Evolutionary conservation across 2,329 filamentous ascomycete genomes (phyloP).

Genomic region (Exophiala sideris): DNA sequence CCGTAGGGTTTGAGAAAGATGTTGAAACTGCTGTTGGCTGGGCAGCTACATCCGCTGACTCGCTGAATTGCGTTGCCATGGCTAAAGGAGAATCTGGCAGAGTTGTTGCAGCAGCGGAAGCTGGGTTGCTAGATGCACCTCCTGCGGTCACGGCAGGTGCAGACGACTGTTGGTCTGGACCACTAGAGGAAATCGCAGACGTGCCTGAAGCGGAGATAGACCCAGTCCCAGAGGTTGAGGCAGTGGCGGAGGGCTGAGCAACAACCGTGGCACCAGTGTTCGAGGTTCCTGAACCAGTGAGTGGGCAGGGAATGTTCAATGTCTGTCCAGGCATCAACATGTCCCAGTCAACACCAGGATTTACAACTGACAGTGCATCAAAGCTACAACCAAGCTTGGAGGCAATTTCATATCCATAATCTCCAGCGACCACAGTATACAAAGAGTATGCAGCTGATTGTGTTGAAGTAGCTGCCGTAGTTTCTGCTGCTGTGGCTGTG

Average conservation of each 20-base stretch:
- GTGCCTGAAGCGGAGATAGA: not conserved
- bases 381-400: slow-evolving; percentile 16
- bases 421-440: slow-evolving; percentile 20
- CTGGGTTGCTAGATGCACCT: not conserved
- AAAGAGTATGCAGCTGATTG: not conserved
- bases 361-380: slow-evolving; percentile 19
- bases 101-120: not conserved
- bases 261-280: not conserved
- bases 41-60: not conserved
- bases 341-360: slow-evolving; percentile 22
- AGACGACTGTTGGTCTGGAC: not conserved
- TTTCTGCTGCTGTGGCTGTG: not conserved
- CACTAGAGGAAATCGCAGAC: slow-evolving; percentile 1
- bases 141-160: not conserved
- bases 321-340: slow-evolving; percentile 19
- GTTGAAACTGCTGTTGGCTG: too few species aligned
- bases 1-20: too few species aligned
- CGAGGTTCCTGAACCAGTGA: not conserved
- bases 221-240: not conserved
- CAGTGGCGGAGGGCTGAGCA: not conserved
- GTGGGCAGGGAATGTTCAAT: slow-evolving; percentile 15
- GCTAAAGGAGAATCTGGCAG: too few species aligned
- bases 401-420: slow-evolving; percentile 20
- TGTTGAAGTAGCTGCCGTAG: slow-evolving; percentile 5
- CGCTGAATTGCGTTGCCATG: not conserved